Conservation (phyloP, 129 eudicot genomes). For the Ambrosia artemisiifolia region DNA sequence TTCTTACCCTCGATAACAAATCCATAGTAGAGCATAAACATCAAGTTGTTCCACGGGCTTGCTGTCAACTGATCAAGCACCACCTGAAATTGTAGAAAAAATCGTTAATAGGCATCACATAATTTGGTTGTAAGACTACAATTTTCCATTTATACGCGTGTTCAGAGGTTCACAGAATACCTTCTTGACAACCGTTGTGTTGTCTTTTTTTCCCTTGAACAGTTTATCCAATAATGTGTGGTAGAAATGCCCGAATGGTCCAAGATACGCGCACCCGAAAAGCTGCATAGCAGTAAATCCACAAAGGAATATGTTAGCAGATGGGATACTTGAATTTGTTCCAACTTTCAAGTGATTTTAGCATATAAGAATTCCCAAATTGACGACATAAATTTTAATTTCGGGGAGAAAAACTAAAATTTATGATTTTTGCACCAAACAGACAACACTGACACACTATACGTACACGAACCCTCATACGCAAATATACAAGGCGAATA, state of each 20-base stretch:
- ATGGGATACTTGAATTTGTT: neutral
- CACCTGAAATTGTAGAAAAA: constrained; percentile 55
- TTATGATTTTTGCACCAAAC: neutral
- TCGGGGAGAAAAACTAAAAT: neutral
- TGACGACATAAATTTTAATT: neutral
- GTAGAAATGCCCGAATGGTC: constrained; percentile 88
- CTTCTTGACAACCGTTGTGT: constrained; percentile 80
- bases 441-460: no score
- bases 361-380: neutral
- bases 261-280: constrained; percentile 86
- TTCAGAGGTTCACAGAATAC: constrained; percentile 30
- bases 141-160: neutral
- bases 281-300: constrained; percentile 49
- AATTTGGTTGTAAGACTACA: constrained; percentile 5
- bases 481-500: no score
- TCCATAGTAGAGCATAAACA: constrained; percentile 92
- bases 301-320: neutral
- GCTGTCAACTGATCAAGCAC: constrained; percentile 77
- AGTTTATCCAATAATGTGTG: constrained; percentile 74
- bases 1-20: constrained; percentile 84
- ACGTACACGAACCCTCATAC: no score
- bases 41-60: constrained; percentile 86
- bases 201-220: constrained; percentile 90
- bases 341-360: neutral
- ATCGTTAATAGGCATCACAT: neutral